Conservation (phyloP, 2,329 filamentous ascomycete genomes). For the Curvularia verruculosa region DNA sequence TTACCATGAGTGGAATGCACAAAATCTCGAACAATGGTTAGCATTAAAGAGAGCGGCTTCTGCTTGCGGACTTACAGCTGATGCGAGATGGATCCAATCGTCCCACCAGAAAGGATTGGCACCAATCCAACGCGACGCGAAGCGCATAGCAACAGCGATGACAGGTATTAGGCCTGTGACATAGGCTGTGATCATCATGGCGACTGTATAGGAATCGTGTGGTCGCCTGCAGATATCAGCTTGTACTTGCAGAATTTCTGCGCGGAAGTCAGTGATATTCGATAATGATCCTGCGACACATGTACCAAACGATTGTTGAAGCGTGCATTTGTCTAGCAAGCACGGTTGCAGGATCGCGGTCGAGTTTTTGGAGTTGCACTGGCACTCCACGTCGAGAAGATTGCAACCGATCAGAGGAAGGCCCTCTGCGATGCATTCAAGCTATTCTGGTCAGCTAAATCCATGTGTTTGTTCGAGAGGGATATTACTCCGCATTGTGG, state of each 20-base stretch:
- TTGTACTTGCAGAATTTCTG: conserved; percentile 5
- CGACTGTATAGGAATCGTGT: conserved; percentile 1
- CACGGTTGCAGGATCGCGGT: conserved; percentile 10
- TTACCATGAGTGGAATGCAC: conserved; percentile 5
- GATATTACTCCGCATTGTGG: not conserved
- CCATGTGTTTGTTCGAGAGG: not conserved
- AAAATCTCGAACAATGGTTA: conserved; percentile 3
- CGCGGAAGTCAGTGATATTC: not conserved
- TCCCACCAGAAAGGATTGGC: conserved; percentile 6
- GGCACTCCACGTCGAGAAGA: conserved; percentile 8
- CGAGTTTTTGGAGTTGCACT: conserved; percentile 14
- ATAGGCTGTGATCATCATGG: conserved; percentile 4
- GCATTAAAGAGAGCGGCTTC: not conserved
- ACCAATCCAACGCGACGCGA: conserved; percentile 7
- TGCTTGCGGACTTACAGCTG: conserved; percentile 2
- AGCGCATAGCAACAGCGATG: conserved; percentile 9
- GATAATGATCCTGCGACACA: not conserved
- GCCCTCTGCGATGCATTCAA: conserved; percentile 7
- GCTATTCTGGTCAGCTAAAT: not conserved
- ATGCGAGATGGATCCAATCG: conserved; percentile 10
- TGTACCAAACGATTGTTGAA: conserved; percentile 6
- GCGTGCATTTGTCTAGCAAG: conserved; percentile 3
- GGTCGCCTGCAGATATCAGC: conserved; percentile 7
- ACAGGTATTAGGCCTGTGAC: conserved; percentile 8
- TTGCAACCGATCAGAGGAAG: conserved; percentile 6